Conservation (phyloP, 2,329 filamentous ascomycete species). For the Cercospora canescens region DNA sequence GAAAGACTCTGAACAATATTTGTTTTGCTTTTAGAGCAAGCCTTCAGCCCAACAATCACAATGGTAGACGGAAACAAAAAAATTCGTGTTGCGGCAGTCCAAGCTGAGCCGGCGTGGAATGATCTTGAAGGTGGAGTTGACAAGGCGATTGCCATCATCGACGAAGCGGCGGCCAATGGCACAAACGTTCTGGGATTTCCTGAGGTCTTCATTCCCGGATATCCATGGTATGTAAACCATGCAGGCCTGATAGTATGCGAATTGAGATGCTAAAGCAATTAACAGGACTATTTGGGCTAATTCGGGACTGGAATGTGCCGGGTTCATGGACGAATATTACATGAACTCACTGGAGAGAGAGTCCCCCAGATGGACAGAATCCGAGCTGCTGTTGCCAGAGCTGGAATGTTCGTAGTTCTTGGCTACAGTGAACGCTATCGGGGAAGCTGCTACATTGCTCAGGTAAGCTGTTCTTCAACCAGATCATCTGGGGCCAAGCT, state of each 20-base stretch:
- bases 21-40: no score
- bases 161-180: constrained; percentile 51
- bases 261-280: constrained; percentile 38
- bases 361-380: constrained; percentile 58
- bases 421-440: constrained; percentile 56
- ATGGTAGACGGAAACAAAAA: background rate
- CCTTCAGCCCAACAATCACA: background rate
- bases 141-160: constrained; percentile 54
- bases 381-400: constrained; percentile 49
- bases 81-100: constrained; percentile 12
- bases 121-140: constrained; percentile 37
- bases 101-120: constrained; percentile 29
- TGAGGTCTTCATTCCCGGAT: constrained; percentile 43
- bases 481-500: background rate
- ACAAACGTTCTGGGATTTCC: constrained; percentile 58
- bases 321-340: constrained; percentile 42
- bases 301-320: constrained; percentile 33
- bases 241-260: constrained; percentile 47
- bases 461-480: constrained; percentile 34
- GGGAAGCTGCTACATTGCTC: constrained; percentile 54
- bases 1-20: no score
- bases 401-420: constrained; percentile 54
- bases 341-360: constrained; percentile 52
- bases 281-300: constrained; percentile 41
- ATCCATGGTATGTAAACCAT: constrained; percentile 12